A percentile compares a stretch with the other conserved stretches of the same genome.
Evolutionary conservation across 345 rosid species (phyloP).

Genomic region (Syzygium oleosum): DNA sequence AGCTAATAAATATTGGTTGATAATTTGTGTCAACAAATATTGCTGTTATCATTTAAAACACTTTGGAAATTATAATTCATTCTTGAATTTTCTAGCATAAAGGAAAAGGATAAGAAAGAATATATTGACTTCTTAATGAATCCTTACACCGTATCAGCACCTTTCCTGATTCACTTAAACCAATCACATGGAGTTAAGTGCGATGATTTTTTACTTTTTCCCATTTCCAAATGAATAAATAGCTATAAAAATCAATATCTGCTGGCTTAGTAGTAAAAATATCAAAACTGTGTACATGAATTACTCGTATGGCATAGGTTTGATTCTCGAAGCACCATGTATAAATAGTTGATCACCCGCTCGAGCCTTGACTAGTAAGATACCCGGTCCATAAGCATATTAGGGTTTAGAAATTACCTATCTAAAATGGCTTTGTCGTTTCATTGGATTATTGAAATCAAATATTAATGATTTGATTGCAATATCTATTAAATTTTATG

Average conservation of each 20-base stretch:
- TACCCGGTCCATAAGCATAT: neutral
- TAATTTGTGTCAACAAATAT: no score
- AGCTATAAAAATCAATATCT: neutral
- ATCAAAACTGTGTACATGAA: neutral
- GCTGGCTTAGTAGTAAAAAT: neutral
- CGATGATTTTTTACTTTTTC: neutral
- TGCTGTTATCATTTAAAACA: neutral
- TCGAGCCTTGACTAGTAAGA: neutral
- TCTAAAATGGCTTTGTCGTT: neutral
- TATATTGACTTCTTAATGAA: neutral
- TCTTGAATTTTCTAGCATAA: neutral
- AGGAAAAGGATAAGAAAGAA: neutral
- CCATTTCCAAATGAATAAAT: neutral
- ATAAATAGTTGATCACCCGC: neutral
- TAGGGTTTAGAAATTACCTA: neutral
- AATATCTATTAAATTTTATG: neutral
- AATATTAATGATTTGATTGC: neutral
- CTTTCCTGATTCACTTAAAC: neutral
- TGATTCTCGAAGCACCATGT: neutral
- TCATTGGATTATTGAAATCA: neutral
- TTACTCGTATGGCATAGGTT: neutral
- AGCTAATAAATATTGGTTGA: no score
- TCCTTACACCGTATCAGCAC: neutral
- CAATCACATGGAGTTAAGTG: neutral
- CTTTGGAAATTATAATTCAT: neutral